Base-by-base conservation (phyloP, 352 stramenopile species). In the Phytophthora megakarya region DNA sequence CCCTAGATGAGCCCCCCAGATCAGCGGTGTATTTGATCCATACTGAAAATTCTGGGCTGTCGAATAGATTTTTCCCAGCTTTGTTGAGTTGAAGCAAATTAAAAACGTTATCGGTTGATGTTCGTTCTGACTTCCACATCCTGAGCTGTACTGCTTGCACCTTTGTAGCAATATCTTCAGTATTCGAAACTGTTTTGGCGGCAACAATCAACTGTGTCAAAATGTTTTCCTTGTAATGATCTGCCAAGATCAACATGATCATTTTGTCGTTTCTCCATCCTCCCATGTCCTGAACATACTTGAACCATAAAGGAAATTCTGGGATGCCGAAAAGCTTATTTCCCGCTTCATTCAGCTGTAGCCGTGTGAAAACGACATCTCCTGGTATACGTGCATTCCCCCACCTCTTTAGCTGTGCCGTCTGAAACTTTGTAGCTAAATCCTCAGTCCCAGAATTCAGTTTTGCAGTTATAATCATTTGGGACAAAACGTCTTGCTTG, bases 291-390 rank as follows among this genome's bases (percentile, higher is more conserved):
- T 57, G 23, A 3, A 57, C 25, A n/a, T 30, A 57, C 6, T 33
- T 30, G 5, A n/a, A 25, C 49, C 49, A 57, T 6, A 37, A 39
- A 18, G 35, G 22, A 18, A 49, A 40, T 6, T 40, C 16, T 8
- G 38, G 50, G 2, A 12, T 58, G 1, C 48, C 15, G 2, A 58
- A 32, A 3, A 58, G 25, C 4, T 58, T 49, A 3, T 16, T 12
- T 7, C 50, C 50, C 1, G 38, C 18, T 21, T 39, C 18, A 18
- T 58, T 38, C 4, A 49, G 23, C 21, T 49, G 18, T 10, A 58
- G 37, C 37, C 30, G 18, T 5, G 39, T 58, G 19, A 58, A 58
- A 3, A 58, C 18, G 9, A 49, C 37, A 7, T 58, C 38, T 5
- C 5, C 22, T 2, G 23, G 30, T 22, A 49, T 28, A 3, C 11